Evolutionary conservation across 2,329 filamentous ascomycete species (phyloP), one percentile per base, ranked within the genome.

Genomic region (Pseudogymnoascus sp.): DNA sequence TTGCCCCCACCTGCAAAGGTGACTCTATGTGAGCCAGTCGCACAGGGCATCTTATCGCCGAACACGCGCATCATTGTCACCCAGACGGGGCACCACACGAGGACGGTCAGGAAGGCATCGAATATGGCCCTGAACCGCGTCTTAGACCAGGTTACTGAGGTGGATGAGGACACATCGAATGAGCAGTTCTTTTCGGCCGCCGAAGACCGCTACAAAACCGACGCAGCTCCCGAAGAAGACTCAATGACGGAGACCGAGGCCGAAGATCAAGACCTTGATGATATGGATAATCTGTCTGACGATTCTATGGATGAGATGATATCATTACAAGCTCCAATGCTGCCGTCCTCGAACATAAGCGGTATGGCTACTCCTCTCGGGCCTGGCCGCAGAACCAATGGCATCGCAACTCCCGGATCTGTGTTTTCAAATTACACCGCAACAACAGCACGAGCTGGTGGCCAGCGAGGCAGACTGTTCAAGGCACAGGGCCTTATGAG

Each of bases 301-400:
- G 93, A 96, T 71, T 94, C 90, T 0, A 83, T 91, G 78, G 92
- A 97, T 66, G 92, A 96, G 64, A 90, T 96, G 82, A 96, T 97
- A 60, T 95, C 92, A 3, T 80, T 97, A 33, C 87, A 88, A 66
- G 87, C 88, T 0, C 93, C 93, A 1, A 83, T 87, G 29, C 76
- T 97, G 13, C 86, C 89, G 1, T 83, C 90, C n/a, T 85, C 89
- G 26, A 85, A 85, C 61, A 88, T 88, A 0, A 93, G 91, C 58
- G 86, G 89, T 15, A 81, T 93, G 67, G 94, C 90, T 21, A 89
- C 89, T 0, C 82, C 92, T 70, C 88, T 89, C 40, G 84, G 88
- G 1, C 92, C 92, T 1, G 87, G 86, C 15, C 84, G 86, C 60
- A 85, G 85, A 66, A 82, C 82, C 0, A 92, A 90, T 67, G 91